Evolutionary conservation across 1,284 basidiomycete species (phyloP).

Genomic region (Inonotus hispidus): DNA sequence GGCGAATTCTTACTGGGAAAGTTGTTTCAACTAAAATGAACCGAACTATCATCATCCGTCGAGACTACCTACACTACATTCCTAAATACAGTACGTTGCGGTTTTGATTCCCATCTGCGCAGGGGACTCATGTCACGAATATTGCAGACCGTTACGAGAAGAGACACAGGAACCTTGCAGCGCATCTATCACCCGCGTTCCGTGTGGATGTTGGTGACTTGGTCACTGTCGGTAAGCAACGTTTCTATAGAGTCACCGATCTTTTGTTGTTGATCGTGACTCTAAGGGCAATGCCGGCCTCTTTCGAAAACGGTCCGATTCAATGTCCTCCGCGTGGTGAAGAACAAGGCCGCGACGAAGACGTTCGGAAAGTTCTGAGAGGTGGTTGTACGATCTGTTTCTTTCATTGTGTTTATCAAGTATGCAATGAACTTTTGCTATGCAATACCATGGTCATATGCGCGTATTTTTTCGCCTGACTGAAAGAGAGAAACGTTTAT

Average conservation of each 20-base stretch:
- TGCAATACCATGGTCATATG: constrained; percentile 9
- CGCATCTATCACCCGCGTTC: constrained; percentile 97
- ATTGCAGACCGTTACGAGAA: constrained; percentile 89
- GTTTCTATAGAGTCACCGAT: neutral
- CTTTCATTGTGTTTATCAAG: constrained; percentile 19
- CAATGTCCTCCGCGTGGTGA: constrained; percentile 91
- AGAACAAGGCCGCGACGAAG: constrained; percentile 86
- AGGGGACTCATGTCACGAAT: neutral
- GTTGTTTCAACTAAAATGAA: constrained; percentile 99
- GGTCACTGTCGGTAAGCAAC: constrained; percentile 86
- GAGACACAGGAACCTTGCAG: constrained; percentile 98
- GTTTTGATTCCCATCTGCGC: neutral
- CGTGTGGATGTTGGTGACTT: constrained; percentile 90
- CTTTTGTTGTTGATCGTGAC: neutral
- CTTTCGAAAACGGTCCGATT: constrained; percentile 99
- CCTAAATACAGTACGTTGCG: constrained; percentile 87
- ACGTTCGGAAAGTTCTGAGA: constrained; percentile 91
- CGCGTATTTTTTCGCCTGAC: constrained; percentile 1
- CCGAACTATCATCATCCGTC: constrained; percentile 96
- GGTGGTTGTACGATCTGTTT: constrained; percentile 1
- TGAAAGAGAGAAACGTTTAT: neutral
- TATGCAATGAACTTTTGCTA: constrained; percentile 23
- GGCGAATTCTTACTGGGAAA: constrained; percentile 96
- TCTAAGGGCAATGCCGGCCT: constrained; percentile 93
- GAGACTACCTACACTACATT: constrained; percentile 98